phyloP scores from a whole-genome alignment of 257 asterid species.

The Nicotiana tabacum region DNA sequence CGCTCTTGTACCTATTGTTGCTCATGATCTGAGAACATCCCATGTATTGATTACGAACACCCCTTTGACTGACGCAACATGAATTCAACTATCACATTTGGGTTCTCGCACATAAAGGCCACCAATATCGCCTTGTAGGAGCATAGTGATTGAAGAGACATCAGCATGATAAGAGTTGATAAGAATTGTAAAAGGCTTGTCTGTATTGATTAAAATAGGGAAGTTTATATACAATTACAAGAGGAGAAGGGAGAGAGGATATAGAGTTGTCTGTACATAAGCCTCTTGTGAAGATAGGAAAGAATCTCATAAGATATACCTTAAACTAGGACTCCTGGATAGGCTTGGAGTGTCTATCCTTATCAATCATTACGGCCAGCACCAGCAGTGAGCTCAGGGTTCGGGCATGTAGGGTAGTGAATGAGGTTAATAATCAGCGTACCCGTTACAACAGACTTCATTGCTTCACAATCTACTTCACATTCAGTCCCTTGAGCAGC shows the following conservation, averaged over 20 bases:
- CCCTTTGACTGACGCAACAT: slow-evolving; percentile 36
- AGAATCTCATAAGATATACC: no score
- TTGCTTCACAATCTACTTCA: slow-evolving; percentile 25
- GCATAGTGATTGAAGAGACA: slow-evolving; percentile 40
- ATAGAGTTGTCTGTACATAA: no score
- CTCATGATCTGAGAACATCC: slow-evolving; percentile 48
- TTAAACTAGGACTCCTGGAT: no score
- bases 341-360: no score
- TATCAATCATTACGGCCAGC: slow-evolving; percentile 13
- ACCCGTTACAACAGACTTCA: slow-evolving; percentile 37
- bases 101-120: slow-evolving; percentile 43
- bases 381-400: slow-evolving; percentile 44
- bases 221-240: no score
- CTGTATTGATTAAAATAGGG: no score
- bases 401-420: slow-evolving; percentile 45
- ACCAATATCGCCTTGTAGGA: slow-evolving; percentile 55
- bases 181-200: no score
- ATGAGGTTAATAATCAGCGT: slow-evolving; percentile 22
- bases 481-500: slow-evolving; percentile 34
- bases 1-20: slow-evolving; percentile 47
- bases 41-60: slow-evolving; percentile 45
- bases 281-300: no score
- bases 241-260: no score
- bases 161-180: no score
- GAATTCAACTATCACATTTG: slow-evolving; percentile 35